Conservation (phyloP, 805 yeast species). For the Komagataella pastoris region DNA sequence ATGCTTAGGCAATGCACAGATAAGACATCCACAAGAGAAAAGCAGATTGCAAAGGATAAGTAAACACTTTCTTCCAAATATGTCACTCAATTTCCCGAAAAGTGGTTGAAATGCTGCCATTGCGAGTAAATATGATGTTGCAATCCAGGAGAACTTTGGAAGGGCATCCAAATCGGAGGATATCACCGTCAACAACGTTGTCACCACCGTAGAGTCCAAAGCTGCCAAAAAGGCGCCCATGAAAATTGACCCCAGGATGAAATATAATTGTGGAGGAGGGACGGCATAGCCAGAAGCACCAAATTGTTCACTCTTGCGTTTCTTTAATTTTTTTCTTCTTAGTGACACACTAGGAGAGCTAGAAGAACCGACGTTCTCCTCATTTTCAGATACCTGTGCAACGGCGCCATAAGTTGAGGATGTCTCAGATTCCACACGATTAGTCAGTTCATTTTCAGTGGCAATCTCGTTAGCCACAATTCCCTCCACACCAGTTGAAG, state of each 20-base stretch:
- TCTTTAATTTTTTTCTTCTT: neutral
- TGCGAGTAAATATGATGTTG: constrained; percentile 54
- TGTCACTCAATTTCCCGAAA: constrained; percentile 58
- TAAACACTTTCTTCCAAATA: constrained; percentile 50
- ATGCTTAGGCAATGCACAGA: constrained; percentile 35
- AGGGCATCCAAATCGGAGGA: constrained; percentile 58
- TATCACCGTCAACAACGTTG: constrained; percentile 50
- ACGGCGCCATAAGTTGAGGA: neutral
- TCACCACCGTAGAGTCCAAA: constrained; percentile 53
- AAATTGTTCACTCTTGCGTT: neutral
- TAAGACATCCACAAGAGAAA: constrained; percentile 44
- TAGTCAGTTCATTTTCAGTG: constrained; percentile 1
- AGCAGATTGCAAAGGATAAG: constrained; percentile 35
- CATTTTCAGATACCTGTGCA: neutral
- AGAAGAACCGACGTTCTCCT: neutral
- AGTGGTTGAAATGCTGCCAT: constrained; percentile 66
- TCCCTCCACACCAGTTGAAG: constrained; percentile 6
- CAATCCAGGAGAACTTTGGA: constrained; percentile 59
- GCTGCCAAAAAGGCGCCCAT: constrained; percentile 46
- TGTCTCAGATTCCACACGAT: neutral
- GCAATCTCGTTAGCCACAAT: constrained; percentile 6
- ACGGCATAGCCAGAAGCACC: constrained; percentile 4
- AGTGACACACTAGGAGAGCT: neutral
- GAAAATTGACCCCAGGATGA: constrained; percentile 28
- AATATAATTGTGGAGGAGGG: constrained; percentile 12